A percentile compares a stretch with the other conserved stretches of the same genome.
Conservation (phyloP, 2,329 filamentous ascomycete genomes). For the Cadophora sp. region DNA sequence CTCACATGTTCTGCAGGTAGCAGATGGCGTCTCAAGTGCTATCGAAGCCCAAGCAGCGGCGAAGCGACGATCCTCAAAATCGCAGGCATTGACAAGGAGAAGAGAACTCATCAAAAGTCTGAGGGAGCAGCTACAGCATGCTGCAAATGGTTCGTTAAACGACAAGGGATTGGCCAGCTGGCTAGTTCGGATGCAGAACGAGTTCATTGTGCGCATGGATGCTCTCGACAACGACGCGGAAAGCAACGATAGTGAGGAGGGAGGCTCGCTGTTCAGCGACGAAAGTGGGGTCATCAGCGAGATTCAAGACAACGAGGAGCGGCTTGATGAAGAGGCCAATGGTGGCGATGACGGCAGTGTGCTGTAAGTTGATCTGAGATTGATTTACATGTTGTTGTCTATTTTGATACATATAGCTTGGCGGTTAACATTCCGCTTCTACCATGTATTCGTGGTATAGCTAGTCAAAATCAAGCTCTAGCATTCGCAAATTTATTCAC, state of each 20-base stretch:
- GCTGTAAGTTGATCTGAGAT: not conserved
- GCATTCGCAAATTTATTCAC: not conserved
- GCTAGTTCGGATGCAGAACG: slow-evolving; percentile 71
- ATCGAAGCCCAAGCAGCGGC: slow-evolving; percentile 64
- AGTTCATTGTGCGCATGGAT: slow-evolving; percentile 77
- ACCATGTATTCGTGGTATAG: not conserved
- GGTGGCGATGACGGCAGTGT: not conserved
- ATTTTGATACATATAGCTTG: not conserved
- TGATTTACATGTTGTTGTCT: not conserved
- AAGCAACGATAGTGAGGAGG: slow-evolving; percentile 28
- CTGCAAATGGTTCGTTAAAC: slow-evolving; percentile 68
- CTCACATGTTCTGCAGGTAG: slow-evolving; percentile 67
- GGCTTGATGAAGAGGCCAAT: not conserved
- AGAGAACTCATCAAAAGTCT: slow-evolving; percentile 77
- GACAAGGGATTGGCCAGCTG: slow-evolving; percentile 68
- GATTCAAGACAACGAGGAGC: not conserved
- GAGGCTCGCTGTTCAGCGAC: not conserved
- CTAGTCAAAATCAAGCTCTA: not conserved
- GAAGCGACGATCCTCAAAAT: slow-evolving; percentile 64
- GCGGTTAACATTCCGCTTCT: not conserved
- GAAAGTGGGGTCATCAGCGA: not conserved
- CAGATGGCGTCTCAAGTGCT: slow-evolving; percentile 68
- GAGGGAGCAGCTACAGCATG: slow-evolving; percentile 74
- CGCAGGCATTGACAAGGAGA: slow-evolving; percentile 64
- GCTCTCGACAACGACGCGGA: slow-evolving; percentile 55